Evolutionary conservation across 257 asterid species (phyloP).

Genomic region (Osmanthus fragrans): DNA sequence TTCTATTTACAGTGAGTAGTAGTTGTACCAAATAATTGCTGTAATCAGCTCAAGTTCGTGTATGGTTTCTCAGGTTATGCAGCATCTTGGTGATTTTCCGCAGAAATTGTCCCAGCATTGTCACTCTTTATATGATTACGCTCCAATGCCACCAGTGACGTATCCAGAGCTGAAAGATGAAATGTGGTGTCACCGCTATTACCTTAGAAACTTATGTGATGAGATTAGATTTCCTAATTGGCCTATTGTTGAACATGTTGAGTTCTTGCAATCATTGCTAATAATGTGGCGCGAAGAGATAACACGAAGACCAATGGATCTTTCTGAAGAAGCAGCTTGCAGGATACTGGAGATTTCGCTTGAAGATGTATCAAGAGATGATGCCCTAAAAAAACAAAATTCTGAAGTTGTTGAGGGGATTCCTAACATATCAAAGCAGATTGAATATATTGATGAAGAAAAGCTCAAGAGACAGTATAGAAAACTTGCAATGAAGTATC

Average conservation of each 20-base stretch:
- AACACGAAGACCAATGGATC: conserved; percentile 98
- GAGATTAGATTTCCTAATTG: conserved; percentile 96
- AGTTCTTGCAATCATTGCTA: conserved; percentile 92
- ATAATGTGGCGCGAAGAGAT: conserved; percentile 99
- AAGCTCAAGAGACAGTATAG: conserved; percentile 96
- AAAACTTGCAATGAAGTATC: conserved; percentile 97
- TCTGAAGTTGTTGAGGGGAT: conserved; percentile 48
- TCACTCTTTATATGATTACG: conserved; percentile 90
- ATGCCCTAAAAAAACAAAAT: conserved; percentile 55
- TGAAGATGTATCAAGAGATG: conserved; percentile 90
- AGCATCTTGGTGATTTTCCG: conserved; percentile 97
- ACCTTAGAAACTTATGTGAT: conserved; percentile 90
- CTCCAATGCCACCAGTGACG: conserved; percentile 99
- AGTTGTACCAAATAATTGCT: conserved; percentile 14
- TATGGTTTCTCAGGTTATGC: conserved; percentile 71
- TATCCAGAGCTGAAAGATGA: conserved; percentile 97
- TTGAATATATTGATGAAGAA: conserved; percentile 93
- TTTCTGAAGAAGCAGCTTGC: conserved; percentile 98
- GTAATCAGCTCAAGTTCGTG: conserved; percentile 22
- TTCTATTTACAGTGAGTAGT: conserved; percentile 17
- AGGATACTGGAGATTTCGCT: conserved; percentile 86
- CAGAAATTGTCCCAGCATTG: conserved; percentile 96
- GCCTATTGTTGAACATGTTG: conserved; percentile 99
- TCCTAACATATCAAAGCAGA: conserved; percentile 68
- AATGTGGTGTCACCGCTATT: conserved; percentile 99